phyloP scores from a whole-genome alignment of 768 basidiomycete species.

The Mycena haematopus region DNA sequence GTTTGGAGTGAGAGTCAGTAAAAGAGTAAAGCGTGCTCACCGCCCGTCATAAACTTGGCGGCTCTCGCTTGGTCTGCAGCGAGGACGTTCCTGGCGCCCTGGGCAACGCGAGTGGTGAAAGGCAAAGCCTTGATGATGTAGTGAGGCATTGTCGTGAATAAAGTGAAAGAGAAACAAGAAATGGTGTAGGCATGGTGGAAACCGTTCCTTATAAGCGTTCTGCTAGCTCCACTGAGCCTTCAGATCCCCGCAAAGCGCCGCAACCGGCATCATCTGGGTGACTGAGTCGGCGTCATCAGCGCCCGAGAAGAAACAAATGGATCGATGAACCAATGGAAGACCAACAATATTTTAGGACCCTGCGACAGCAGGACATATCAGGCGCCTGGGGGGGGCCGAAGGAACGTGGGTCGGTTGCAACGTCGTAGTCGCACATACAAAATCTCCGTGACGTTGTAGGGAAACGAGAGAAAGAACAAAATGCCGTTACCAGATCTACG shows the following conservation, averaged over 20 bases:
- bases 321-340: not conserved
- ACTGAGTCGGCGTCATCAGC: not conserved
- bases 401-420: too few relatives aligned
- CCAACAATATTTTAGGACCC: not conserved
- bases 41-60: slow-evolving; percentile 58
- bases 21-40: not conserved
- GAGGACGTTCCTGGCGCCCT: slow-evolving; percentile 55
- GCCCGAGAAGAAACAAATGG: not conserved
- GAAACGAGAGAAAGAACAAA: too few relatives aligned
- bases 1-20: not conserved
- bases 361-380: not conserved
- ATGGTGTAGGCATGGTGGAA: not conserved
- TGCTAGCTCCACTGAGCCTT: not conserved
- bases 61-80: slow-evolving; percentile 61
- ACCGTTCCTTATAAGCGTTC: not conserved
- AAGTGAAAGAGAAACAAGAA: not conserved
- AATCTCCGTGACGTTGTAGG: too few relatives aligned
- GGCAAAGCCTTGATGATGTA: slow-evolving; percentile 46
- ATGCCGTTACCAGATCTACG: too few relatives aligned
- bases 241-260: not conserved
- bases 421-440: too few relatives aligned
- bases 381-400: not conserved
- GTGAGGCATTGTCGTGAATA: slow-evolving; percentile 42
- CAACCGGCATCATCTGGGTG: not conserved
- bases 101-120: slow-evolving; percentile 51